Evolutionary conservation across 768 basidiomycete species (phyloP).

Genomic region (Boletus pseudopeckii): DNA sequence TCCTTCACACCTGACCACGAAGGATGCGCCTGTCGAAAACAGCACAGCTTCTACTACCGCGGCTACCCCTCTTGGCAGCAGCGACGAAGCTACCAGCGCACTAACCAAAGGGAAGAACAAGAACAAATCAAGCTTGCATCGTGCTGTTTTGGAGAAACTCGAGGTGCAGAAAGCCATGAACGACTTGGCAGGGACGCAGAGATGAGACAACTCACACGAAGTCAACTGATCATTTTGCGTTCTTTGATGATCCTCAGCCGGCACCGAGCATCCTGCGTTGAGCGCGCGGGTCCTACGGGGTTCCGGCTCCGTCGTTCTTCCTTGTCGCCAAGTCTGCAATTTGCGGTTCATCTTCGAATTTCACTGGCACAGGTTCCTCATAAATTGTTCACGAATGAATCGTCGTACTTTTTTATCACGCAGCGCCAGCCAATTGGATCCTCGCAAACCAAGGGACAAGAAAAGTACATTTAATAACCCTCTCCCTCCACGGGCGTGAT

Average conservation of each 20-base stretch:
- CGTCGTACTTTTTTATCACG: background rate
- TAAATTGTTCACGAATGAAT: background rate
- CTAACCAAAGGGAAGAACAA: constrained; percentile 32
- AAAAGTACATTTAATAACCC: background rate
- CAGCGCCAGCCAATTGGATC: background rate
- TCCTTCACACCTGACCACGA: constrained; percentile 56
- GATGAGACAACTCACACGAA: constrained; percentile 12
- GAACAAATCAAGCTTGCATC: constrained; percentile 63
- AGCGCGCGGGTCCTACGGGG: background rate
- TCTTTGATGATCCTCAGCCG: background rate
- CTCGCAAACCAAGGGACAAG: background rate
- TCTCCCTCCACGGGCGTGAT: background rate
- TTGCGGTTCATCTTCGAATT: background rate
- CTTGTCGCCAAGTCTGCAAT: background rate
- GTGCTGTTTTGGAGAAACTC: constrained; percentile 69
- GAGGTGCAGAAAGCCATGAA: constrained; percentile 72
- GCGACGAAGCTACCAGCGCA: constrained; percentile 11
- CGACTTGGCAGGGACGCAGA: constrained; percentile 37
- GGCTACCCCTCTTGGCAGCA: constrained; percentile 4
- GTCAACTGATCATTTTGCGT: background rate
- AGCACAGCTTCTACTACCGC: constrained; percentile 5
- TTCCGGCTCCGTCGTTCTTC: background rate
- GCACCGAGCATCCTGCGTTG: background rate
- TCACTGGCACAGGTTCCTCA: background rate
- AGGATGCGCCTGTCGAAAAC: constrained; percentile 17